A percentile compares a stretch with the other conserved stretches of the same genome.
These are phyloP conservation scores for Cicer judaicum DNA, from an alignment of 306 rosid genomes.

Conservation along the genomic window DNA sequence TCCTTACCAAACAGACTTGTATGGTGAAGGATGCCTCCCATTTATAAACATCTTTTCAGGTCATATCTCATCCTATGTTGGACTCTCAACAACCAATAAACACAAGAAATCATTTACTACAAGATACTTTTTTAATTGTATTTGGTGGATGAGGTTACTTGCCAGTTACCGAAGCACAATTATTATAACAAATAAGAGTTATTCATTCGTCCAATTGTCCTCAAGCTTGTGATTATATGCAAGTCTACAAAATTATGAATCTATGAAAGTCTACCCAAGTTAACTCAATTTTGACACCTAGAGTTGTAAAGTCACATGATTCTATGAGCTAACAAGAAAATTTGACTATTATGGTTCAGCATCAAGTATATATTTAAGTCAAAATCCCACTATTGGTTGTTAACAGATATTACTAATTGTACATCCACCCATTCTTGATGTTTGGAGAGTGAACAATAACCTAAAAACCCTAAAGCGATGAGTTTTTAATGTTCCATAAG, in stretches of 20 bases:
- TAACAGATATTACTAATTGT: not conserved
- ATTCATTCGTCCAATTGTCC: not conserved
- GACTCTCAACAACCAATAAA: not conserved
- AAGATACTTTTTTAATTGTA: not conserved
- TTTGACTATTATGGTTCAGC: not conserved
- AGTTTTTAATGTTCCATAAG: no score
- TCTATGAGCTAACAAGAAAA: no score
- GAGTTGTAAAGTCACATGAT: not conserved
- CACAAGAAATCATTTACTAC: not conserved
- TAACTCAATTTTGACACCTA: not conserved
- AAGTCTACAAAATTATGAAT: not conserved
- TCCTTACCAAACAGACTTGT: no score
- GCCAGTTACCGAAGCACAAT: not conserved
- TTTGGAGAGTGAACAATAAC: not conserved
- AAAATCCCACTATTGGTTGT: not conserved
- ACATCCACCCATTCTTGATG: not conserved
- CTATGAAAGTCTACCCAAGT: not conserved
- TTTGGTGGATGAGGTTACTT: not conserved
- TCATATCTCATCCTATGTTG: no score
- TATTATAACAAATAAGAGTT: not conserved
- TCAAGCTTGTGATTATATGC: not conserved
- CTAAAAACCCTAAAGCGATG: not conserved
- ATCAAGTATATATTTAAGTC: not conserved
- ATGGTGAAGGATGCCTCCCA: no score
- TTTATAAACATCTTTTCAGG: no score